Evolutionary conservation across 768 basidiomycete species (phyloP).

Genomic region (Termitomyces sp.): DNA sequence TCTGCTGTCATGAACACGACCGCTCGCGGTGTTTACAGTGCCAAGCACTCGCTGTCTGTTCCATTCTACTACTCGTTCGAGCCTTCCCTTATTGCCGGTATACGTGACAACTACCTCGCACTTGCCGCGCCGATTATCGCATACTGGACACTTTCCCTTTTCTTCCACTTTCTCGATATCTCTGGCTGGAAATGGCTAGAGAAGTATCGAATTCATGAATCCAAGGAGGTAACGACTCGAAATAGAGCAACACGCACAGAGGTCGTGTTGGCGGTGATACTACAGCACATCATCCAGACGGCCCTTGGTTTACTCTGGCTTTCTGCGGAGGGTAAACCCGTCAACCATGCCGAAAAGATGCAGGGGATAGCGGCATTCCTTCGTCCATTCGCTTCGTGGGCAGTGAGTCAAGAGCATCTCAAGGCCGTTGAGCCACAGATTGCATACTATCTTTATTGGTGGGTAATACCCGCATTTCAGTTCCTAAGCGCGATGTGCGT

Average conservation of each 20-base stretch:
- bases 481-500: constrained; percentile 82
- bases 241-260: constrained; percentile 71
- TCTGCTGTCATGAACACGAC: constrained; percentile 32
- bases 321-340: constrained; percentile 33
- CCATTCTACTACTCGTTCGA: constrained; percentile 57
- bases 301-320: constrained; percentile 68
- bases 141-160: constrained; percentile 80
- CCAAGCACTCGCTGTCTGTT: constrained; percentile 25
- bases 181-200: constrained; percentile 76
- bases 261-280: constrained; percentile 76
- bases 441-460: constrained; percentile 84
- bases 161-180: constrained; percentile 83
- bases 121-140: constrained; percentile 71
- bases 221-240: constrained; percentile 65
- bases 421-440: constrained; percentile 33
- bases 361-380: constrained; percentile 38
- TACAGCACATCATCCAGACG: constrained; percentile 89
- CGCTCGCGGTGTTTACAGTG: constrained; percentile 24
- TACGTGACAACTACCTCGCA: constrained; percentile 72
- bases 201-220: constrained; percentile 85
- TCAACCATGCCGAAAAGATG: constrained; percentile 39
- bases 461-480: constrained; percentile 76
- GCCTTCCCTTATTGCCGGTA: constrained; percentile 41
- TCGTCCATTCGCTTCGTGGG: constrained; percentile 29
- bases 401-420: constrained; percentile 40